Evolutionary conservation across 208 protist genomes (phyloP).

Genomic region (Leishmania lainsoni): DNA sequence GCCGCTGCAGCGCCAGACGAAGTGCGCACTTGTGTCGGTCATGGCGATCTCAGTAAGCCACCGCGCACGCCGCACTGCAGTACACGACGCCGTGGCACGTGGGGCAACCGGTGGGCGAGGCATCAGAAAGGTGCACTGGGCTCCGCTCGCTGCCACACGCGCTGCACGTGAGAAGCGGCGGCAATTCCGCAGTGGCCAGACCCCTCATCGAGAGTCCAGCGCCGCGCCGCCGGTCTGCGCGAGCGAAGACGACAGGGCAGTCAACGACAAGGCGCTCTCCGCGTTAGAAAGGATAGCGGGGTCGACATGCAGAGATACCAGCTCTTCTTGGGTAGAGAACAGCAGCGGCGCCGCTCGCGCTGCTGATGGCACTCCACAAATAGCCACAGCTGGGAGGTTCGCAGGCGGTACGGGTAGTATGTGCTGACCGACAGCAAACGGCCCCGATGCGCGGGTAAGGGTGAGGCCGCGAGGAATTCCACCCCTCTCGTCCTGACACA

Average conservation of each 20-base stretch:
- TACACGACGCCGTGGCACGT: constrained; percentile 37
- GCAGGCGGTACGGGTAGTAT: background rate
- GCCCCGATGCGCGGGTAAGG: constrained; percentile 21
- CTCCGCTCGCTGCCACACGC: constrained; percentile 18
- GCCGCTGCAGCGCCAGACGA: constrained; percentile 25
- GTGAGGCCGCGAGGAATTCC: constrained; percentile 48
- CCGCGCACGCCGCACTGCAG: constrained; percentile 45
- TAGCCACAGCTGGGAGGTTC: background rate
- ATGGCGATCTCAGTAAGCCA: constrained; percentile 33
- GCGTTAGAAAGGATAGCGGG: background rate
- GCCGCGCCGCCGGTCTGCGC: background rate
- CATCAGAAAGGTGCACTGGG: constrained; percentile 5
- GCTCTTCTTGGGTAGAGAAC: background rate
- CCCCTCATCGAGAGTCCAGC: background rate
- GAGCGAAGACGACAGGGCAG: background rate
- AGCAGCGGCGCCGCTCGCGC: background rate
- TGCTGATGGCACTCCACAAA: background rate
- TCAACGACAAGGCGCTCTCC: background rate
- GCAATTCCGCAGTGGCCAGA: constrained; percentile 4
- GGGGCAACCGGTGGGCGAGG: constrained; percentile 19
- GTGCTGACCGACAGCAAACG: constrained; percentile 38
- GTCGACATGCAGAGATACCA: constrained; percentile 2
- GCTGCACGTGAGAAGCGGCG: constrained; percentile 17
- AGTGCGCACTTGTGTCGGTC: constrained; percentile 43
- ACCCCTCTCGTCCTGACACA: constrained; percentile 52